Evolutionary conservation across 2,329 filamentous ascomycete species (phyloP), one percentile per base, ranked within the genome.

Genomic region (Grosmannia clavigera): DNA sequence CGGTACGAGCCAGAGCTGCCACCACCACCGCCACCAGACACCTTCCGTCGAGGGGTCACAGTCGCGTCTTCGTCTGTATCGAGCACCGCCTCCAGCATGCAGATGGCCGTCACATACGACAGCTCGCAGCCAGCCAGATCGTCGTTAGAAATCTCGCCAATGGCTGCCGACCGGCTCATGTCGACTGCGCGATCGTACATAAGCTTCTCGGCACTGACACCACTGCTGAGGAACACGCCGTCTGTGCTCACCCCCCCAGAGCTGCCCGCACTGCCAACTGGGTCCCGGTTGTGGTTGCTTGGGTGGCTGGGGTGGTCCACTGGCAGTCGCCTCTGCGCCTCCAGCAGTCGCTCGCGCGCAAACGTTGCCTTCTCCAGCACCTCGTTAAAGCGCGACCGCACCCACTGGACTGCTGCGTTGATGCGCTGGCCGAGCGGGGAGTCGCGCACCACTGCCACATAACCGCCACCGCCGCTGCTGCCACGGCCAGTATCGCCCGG

Each of bases 181-280:
- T 99, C 94, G 27, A 97, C 77, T 0, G 94, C 94, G 55, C 94
- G 88, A 67, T 99, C 94, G 70, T 96, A 99, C 91, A 99, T 96
- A 54, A 99, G 78, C 73, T 92, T 96, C 75, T 97, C 94, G 0
- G 94, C 94, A 27, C 91, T 96, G 60, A 96, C 85, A 1, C 92
- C 94, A 2, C 89, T 84, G 16, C 89, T 95, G 31, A 99, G 80
- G 55, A 88, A 82, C 31, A 96, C 90, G 58, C 89, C 87, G 62
- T 94, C 90, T 2, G 83, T 81, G 19, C 43, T 81, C 16, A 80
- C 78, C 3, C 81, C 76, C 40, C 78, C 76, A 2, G 81, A 81
- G 25, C 82, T 81, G 33, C 78, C 72, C 3, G 81, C 81, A 38
- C 29, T 22, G 27, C 27, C 54, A 12, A 4, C 25, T 19, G 59